A percentile compares a stretch with the other conserved stretches of the same genome.
Conservation (phyloP, 768 basidiomycete species). For the Auriscalpium microsporum region DNA sequence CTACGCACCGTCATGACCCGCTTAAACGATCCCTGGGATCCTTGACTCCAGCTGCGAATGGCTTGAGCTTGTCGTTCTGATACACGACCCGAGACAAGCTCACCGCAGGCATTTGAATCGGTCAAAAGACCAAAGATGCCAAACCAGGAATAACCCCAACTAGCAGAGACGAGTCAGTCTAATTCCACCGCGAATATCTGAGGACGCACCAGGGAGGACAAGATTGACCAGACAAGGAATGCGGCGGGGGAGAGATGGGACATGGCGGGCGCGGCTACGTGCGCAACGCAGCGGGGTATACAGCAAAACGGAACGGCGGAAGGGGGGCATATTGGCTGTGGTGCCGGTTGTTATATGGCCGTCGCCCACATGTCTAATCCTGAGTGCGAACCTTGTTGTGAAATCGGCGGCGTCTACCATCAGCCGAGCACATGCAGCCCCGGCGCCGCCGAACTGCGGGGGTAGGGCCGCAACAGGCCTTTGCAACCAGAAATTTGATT, state of each 20-base stretch:
- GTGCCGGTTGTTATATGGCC: too few relatives aligned
- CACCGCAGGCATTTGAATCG: constrained; percentile 66
- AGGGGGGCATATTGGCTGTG: background rate
- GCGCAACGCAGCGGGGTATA: background rate
- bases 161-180: constrained; percentile 17
- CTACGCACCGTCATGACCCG: constrained; percentile 73
- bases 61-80: background rate
- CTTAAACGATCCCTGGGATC: constrained; percentile 68
- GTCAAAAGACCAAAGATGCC: constrained; percentile 76
- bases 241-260: background rate
- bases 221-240: constrained; percentile 21
- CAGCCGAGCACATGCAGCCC: too few relatives aligned
- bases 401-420: too few relatives aligned
- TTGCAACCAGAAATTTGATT: too few relatives aligned
- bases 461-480: too few relatives aligned
- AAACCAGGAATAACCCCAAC: constrained; percentile 56
- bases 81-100: constrained; percentile 11
- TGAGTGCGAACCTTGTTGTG: too few relatives aligned
- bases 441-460: too few relatives aligned
- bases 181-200: background rate
- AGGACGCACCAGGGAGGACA: constrained; percentile 41
- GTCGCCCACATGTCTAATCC: too few relatives aligned
- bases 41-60: constrained; percentile 54
- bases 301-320: background rate
- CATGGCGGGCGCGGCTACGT: background rate